Percentiles rank a stretch among this genome's conserved stretches.
These are phyloP conservation scores for Penicillium sp. DNA, from an alignment of 2,329 filamentous ascomycete species.

Conservation along the genomic window DNA sequence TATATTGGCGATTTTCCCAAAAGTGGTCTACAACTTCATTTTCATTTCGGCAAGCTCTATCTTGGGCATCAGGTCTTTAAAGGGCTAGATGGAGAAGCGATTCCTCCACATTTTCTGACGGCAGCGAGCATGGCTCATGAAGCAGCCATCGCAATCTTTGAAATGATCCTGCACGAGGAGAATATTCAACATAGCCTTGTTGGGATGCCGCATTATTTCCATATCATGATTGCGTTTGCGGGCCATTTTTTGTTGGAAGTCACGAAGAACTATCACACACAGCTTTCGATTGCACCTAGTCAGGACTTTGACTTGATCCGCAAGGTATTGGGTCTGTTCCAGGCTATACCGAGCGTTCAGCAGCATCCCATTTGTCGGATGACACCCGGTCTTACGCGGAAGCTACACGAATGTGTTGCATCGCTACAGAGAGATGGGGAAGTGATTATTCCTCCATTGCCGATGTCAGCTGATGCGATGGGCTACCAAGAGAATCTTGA, in stretches of 20 bases:
- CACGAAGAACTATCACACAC: constrained; percentile 37
- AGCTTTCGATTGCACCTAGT: constrained; percentile 33
- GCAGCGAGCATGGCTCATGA: constrained; percentile 30
- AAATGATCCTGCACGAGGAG: constrained; percentile 38
- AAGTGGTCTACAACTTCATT: constrained; percentile 48
- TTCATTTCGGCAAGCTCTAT: constrained; percentile 51
- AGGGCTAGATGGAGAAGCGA: constrained; percentile 39
- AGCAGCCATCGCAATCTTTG: constrained; percentile 40
- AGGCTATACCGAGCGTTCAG: constrained; percentile 17
- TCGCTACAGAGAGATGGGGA: constrained; percentile 4
- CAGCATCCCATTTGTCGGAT: constrained; percentile 27
- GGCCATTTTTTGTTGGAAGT: constrained; percentile 44
- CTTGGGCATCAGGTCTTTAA: constrained; percentile 51
- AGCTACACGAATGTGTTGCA: constrained; percentile 19
- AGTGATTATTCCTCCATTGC: constrained; percentile 1
- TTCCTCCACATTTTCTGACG: constrained; percentile 33
- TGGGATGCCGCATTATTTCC: constrained; percentile 45
- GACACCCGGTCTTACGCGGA: constrained; percentile 23
- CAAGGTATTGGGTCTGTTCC: constrained; percentile 19
- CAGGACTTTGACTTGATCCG: constrained; percentile 20
- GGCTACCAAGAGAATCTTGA: constrained; percentile 3
- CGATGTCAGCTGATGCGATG: neutral
- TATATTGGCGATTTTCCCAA: constrained; percentile 48
- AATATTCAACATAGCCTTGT: constrained; percentile 38
- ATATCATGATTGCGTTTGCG: constrained; percentile 46